Evolutionary conservation across 768 basidiomycete genomes (phyloP), one percentile per base, ranked within the genome.

Genomic region (Russula lepida): DNA sequence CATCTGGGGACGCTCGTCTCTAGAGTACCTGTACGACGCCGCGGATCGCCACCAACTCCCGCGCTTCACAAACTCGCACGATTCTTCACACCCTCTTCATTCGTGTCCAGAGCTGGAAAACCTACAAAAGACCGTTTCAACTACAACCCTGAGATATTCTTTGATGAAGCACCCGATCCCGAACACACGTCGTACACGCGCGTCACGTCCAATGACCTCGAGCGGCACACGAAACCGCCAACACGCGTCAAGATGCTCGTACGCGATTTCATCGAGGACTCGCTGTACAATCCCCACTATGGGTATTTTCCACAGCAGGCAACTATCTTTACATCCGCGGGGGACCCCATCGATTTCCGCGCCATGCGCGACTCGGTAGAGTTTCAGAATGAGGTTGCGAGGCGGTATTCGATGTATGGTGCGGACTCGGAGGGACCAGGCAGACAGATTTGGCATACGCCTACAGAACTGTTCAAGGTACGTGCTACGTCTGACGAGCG

Each of bases 391-490:
- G 82, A 84, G 64, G 82, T 98, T n/a, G 86, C 87, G 6, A 74
- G 75, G 66, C 80, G 84, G 65, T 98, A 98, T 70, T 79, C 81
- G 50, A 77, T 79, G 23, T 89, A 91, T 68, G 87, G 87, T 17
- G 74, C 76, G 32, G 81, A 84, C 67, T 78, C 75, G 64, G 78
- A 83, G 39, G 88, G 88, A 11, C 85, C 86, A 23, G 91, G 93
- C 6, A 81, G 84, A 68, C 95, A 99, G 74, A 76, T 99, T 56
- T 99, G 97, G 97, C 97, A 99, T 73, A 99, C 97, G 1, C 97
- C 97, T 0, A 95, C 93, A 0, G 97, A 98, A 70, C 74, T 99
- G 32, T 98, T 99, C 79, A 93, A 95, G 84, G 97, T 95, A 68
- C 54, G 80, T 71, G 9, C 27, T 48, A 37, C 27, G 54, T 62